Conservation (phyloP, 2,329 filamentous ascomycete species). For the Xylariaceae sp. region DNA sequence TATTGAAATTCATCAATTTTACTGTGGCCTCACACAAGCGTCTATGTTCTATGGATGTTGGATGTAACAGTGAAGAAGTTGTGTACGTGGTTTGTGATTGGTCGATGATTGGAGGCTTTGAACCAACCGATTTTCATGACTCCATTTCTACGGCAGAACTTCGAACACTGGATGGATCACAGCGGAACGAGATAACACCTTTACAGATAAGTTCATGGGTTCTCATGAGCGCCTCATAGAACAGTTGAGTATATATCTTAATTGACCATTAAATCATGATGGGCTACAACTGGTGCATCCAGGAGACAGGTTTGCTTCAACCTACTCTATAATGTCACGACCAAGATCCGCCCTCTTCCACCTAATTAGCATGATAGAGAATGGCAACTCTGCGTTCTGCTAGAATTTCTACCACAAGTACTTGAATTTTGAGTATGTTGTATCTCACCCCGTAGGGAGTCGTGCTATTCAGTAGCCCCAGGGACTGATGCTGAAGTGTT, state of each 20-base stretch:
- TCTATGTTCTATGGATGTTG: constrained; percentile 5
- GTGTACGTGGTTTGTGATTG: constrained; percentile 7
- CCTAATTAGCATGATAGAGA: too few relatives aligned
- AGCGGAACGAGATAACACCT: not conserved
- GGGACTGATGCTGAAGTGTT: not conserved
- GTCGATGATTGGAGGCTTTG: not conserved
- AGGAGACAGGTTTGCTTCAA: too few relatives aligned
- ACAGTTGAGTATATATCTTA: too few relatives aligned
- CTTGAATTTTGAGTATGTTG: not conserved
- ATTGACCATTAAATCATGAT: too few relatives aligned
- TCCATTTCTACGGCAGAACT: constrained; percentile 10
- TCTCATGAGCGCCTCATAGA: too few relatives aligned
- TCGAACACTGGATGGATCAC: not conserved
- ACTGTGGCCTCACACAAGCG: not conserved
- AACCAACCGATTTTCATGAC: not conserved
- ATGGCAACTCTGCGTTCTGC: too few relatives aligned
- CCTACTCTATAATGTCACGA: too few relatives aligned
- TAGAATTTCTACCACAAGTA: too few relatives aligned
- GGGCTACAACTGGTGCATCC: too few relatives aligned
- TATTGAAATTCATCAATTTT: constrained; percentile 13
- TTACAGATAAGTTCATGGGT: too few relatives aligned
- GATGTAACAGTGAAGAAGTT: constrained; percentile 3
- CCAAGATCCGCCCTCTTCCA: too few relatives aligned
- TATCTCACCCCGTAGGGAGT: not conserved
- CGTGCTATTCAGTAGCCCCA: not conserved